A percentile compares a stretch with the other conserved stretches of the same genome.
These are phyloP conservation scores for Quercus berberidifolia DNA, from an alignment of 306 rosid species.

Conservation along the genomic window DNA sequence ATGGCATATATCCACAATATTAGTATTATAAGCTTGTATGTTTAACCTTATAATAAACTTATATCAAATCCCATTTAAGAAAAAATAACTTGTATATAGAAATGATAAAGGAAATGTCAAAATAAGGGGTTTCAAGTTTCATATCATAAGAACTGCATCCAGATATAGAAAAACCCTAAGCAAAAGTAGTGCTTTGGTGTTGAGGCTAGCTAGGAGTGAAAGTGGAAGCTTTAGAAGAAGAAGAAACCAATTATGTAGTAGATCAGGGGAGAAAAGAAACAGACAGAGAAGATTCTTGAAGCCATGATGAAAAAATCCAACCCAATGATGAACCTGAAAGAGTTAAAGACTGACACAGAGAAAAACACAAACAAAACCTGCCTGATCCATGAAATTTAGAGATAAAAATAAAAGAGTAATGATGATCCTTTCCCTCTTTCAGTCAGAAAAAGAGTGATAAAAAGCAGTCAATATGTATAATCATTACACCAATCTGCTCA, in stretches of 20 bases:
- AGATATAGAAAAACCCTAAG: slow-evolving; percentile 12
- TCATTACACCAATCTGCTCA: slow-evolving; percentile 58
- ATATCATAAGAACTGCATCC: neutral
- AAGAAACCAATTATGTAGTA: slow-evolving; percentile 5
- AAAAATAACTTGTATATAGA: neutral
- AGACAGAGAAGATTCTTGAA: slow-evolving; percentile 47
- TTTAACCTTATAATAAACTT: neutral
- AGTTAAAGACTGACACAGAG: slow-evolving; percentile 28
- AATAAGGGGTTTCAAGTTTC: neutral
- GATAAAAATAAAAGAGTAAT: slow-evolving; percentile 29
- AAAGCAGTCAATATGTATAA: slow-evolving; percentile 41
- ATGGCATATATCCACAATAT: neutral
- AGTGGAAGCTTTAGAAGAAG: neutral
- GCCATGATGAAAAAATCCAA: slow-evolving; percentile 25
- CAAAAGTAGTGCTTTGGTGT: neutral
- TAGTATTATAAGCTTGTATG: neutral
- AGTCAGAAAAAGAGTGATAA: slow-evolving; percentile 24
- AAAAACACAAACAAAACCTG: slow-evolving; percentile 8
- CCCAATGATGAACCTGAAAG: slow-evolving; percentile 34
- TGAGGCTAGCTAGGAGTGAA: neutral
- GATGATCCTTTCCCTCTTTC: slow-evolving; percentile 34
- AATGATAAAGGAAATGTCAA: neutral
- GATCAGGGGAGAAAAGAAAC: slow-evolving; percentile 24
- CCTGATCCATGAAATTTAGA: slow-evolving; percentile 34
- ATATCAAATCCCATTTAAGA: neutral